Evolutionary conservation across 192 early-diverging fungal genomes (phyloP).

Genomic region (Gonapodya prolifera): DNA sequence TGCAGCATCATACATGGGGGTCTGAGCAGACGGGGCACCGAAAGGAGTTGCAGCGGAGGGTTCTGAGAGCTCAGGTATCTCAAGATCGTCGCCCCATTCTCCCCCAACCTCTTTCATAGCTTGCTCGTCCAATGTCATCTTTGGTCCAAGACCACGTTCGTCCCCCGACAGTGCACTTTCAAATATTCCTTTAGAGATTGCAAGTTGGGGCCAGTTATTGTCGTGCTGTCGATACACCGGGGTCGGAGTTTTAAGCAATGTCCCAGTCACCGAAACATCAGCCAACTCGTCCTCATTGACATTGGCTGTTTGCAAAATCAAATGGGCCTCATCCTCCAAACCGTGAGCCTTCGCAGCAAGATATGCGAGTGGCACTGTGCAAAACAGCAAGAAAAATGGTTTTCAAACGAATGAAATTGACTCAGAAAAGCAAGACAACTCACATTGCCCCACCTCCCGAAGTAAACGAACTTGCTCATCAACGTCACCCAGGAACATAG

Average conservation of each 20-base stretch:
- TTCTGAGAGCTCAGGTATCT: constrained; percentile 27
- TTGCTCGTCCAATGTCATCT: constrained; percentile 36
- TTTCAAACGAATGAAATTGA: neutral
- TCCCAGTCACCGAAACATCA: constrained; percentile 20
- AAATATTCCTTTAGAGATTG: constrained; percentile 74
- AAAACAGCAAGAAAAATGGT: neutral
- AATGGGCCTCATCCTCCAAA: constrained; percentile 67
- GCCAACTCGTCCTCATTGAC: constrained; percentile 47
- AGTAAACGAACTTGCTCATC: constrained; percentile 79
- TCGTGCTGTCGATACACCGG: constrained; percentile 63
- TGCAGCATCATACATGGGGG: constrained; percentile 10
- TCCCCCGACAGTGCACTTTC: constrained; percentile 39
- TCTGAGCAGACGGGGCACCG: constrained; percentile 34
- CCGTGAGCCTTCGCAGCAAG: constrained; percentile 84
- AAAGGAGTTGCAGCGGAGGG: constrained; percentile 17
- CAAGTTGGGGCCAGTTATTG: constrained; percentile 85
- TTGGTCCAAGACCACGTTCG: constrained; percentile 36
- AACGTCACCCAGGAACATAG: constrained; percentile 80
- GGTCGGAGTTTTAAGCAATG: constrained; percentile 51
- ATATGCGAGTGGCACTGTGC: constrained; percentile 73
- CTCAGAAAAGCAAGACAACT: constrained; percentile 10
- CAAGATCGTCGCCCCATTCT: constrained; percentile 65
- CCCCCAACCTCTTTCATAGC: constrained; percentile 53
- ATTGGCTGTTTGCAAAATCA: constrained; percentile 64
- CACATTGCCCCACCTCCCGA: constrained; percentile 76